Evolutionary conservation across 495 filamentous ascomycete species (phyloP), one percentile per base, ranked within the genome.

Genomic region (Penicillium cosmopolitanum): DNA sequence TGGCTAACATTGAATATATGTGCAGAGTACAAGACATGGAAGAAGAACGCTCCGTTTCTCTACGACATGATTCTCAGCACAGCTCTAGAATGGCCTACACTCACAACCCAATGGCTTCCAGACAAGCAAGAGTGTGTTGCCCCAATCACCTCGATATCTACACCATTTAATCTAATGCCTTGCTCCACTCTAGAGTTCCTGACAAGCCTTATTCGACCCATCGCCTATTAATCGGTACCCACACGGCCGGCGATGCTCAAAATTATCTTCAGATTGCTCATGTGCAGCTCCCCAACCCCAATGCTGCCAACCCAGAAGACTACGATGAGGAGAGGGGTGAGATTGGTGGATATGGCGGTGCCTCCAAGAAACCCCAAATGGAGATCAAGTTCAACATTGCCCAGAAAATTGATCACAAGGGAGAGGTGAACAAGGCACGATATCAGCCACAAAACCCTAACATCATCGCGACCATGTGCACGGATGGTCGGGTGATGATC

Each of bases 11-110:
- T 48, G 46, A 4, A n/a, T 28, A 21, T 21, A 5, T 28, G n/a
- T n/a, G 12, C 69, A 94, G 96, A 98, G 77, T 99, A 99, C 84
- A 99, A 99, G 73, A 96, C 92, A 62, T 99, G 96, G 96, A 99
- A 99, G 83, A 99, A 99, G 84, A 98, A 98, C 75, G 89, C 92
- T 62, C 93, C 94, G 3, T 97, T 97, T 73, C 89, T 99, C 64
- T 99, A 99, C 74, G 96, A 97, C 67, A 87, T 97, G 82, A 93
- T 98, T 57, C 77, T 96, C 33, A 93, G 95, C 66, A 94, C 89
- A 48, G 96, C 96, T 35, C 80, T 99, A 46, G 94, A 97, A 76
- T 99, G 96, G 96, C 96, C 96, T 18, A 98, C 96, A 9, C 82
- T 99, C 52, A 97, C 95, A 13, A 93, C 91, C 9, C 94, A 99